phyloP scores from a whole-genome alignment of 1,284 basidiomycete genomes.

The Cryptococcus sp. region DNA sequence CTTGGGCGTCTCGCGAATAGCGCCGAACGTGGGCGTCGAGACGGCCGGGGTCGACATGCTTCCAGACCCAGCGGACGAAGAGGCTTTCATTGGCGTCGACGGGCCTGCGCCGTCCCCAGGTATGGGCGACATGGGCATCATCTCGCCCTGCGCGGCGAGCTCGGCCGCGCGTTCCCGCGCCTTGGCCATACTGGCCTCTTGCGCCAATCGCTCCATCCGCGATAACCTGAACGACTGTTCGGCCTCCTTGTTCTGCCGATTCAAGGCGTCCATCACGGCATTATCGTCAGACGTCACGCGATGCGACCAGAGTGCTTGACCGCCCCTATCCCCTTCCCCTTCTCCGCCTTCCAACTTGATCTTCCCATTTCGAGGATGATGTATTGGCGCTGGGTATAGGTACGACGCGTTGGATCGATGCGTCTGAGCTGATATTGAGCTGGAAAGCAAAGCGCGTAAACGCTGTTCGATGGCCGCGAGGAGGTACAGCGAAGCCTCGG shows the following conservation, averaged over 20 bases:
- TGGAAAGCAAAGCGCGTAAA: slow-evolving; percentile 34
- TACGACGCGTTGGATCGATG: slow-evolving; percentile 48
- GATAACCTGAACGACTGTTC: slow-evolving; percentile 41
- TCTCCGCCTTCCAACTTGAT: not conserved
- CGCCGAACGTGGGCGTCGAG: slow-evolving; percentile 21
- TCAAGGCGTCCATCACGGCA: slow-evolving; percentile 37
- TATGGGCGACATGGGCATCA: slow-evolving; percentile 2
- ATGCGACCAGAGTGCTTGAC: slow-evolving; percentile 40
- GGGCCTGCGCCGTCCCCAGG: slow-evolving; percentile 11
- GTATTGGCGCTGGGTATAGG: slow-evolving; percentile 34
- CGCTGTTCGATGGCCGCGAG: slow-evolving; percentile 46
- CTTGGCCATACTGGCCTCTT: slow-evolving; percentile 43
- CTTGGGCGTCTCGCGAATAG: not conserved
- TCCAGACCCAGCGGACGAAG: slow-evolving; percentile 5
- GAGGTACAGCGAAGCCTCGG: slow-evolving; percentile 44
- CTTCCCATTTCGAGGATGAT: slow-evolving; percentile 5
- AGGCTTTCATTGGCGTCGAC: slow-evolving; percentile 7
- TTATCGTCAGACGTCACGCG: slow-evolving; percentile 35
- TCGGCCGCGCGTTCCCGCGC: slow-evolving; percentile 22
- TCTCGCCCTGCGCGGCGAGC: not conserved
- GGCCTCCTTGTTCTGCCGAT: slow-evolving; percentile 38
- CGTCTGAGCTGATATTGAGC: slow-evolving; percentile 39
- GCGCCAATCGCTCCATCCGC: slow-evolving; percentile 43
- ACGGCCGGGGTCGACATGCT: not conserved
- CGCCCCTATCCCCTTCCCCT: slow-evolving; percentile 10